phyloP scores from a whole-genome alignment of 1,284 basidiomycete species.

The Malassezia globosa region DNA sequence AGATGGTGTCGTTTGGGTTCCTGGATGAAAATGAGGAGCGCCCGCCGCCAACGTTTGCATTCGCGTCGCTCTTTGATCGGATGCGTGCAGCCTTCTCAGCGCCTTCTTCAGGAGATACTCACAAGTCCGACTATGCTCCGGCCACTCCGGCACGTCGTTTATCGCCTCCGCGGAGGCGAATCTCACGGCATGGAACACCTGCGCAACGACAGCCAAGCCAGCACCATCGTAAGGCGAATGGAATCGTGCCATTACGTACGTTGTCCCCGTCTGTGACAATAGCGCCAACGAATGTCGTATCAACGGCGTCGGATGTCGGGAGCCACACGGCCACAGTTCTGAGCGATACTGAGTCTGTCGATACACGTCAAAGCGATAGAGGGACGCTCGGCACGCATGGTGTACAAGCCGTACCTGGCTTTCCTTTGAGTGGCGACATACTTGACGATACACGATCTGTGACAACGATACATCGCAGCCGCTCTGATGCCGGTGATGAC shows the following conservation, averaged over 20 bases:
- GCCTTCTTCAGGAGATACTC: neutral
- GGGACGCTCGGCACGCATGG: neutral
- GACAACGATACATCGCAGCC: constrained; percentile 23
- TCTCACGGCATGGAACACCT: neutral
- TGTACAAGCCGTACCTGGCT: constrained; percentile 27
- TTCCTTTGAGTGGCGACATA: constrained; percentile 35
- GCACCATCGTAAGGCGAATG: constrained; percentile 2
- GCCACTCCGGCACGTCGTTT: neutral
- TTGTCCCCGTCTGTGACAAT: constrained; percentile 21
- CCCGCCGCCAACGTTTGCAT: constrained; percentile 26
- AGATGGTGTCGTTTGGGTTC: constrained; percentile 29
- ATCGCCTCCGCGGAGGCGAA: neutral
- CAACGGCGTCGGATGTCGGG: neutral
- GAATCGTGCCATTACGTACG: constrained; percentile 16
- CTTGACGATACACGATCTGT: constrained; percentile 37
- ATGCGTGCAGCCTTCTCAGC: constrained; percentile 31
- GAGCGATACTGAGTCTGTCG: neutral
- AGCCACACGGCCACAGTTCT: neutral
- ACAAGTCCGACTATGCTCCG: neutral
- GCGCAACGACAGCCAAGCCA: neutral
- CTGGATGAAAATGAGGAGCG: constrained; percentile 30
- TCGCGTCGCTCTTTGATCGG: constrained; percentile 32
- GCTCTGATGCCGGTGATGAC: constrained; percentile 29
- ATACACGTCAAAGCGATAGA: neutral
- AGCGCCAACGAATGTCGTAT: constrained; percentile 10